A percentile compares a stretch with the other conserved stretches of the same genome.
Conservation (phyloP, 2,329 filamentous ascomycete species). For the Colletotrichum australisinense region DNA sequence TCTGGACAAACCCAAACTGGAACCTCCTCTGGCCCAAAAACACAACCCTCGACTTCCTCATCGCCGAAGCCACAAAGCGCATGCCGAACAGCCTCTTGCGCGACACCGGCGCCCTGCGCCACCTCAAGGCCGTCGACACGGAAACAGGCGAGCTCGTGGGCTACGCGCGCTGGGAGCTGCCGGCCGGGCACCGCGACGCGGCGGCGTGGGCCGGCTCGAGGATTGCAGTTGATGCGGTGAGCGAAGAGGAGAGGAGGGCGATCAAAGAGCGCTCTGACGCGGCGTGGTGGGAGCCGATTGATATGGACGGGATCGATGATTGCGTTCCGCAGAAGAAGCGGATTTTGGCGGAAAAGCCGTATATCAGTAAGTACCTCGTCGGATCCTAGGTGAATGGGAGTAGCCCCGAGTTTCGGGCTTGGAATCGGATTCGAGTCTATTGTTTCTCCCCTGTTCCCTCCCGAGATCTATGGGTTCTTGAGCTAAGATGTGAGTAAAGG, state of each 20-base stretch:
- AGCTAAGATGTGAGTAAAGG: slow-evolving; percentile 23
- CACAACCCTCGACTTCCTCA: slow-evolving; percentile 29
- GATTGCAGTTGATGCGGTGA: slow-evolving; percentile 30
- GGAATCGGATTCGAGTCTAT: too few relatives aligned
- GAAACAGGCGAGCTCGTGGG: slow-evolving; percentile 39
- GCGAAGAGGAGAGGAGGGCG: slow-evolving; percentile 26
- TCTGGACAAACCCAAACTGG: slow-evolving; percentile 40
- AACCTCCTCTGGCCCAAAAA: slow-evolving; percentile 32
- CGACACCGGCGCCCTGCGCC: slow-evolving; percentile 36
- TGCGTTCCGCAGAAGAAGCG: slow-evolving; percentile 26
- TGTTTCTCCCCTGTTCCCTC: too few relatives aligned
- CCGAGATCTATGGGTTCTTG: background rate
- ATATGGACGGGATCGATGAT: slow-evolving; percentile 15
- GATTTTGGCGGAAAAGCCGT: slow-evolving; percentile 22
- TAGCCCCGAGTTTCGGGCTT: background rate
- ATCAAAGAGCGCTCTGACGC: slow-evolving; percentile 18
- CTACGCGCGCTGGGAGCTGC: slow-evolving; percentile 40
- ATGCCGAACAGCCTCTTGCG: slow-evolving; percentile 36
- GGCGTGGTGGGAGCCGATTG: slow-evolving; percentile 29
- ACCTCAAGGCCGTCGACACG: slow-evolving; percentile 39
- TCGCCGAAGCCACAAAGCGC: slow-evolving; percentile 29
- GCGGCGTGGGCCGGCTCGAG: slow-evolving; percentile 31
- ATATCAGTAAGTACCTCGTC: slow-evolving; percentile 33
- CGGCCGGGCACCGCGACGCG: slow-evolving; percentile 17
- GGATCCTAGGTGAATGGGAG: background rate